These are phyloP conservation scores for Sphagnum magellanicum DNA, from an alignment of 228 moss, liverwort and hornwort genomes.

Conservation along the genomic window DNA sequence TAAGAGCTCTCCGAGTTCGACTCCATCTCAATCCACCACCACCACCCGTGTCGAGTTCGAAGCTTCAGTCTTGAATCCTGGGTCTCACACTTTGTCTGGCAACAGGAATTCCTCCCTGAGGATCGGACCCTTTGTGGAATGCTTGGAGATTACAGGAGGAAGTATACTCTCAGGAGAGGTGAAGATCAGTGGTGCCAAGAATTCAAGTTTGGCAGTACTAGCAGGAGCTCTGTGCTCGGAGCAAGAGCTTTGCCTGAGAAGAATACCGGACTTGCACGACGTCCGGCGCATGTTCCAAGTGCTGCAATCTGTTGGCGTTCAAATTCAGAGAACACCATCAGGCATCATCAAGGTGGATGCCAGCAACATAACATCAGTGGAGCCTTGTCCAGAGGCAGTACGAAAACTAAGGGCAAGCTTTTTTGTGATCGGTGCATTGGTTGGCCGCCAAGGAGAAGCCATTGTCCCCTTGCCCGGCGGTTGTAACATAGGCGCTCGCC, in stretches of 20 bases:
- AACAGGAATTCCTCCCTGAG: no score
- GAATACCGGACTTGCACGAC: conserved; percentile 86
- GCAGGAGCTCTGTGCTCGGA: conserved; percentile 79
- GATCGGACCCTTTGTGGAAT: conserved; percentile 37
- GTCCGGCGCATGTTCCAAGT: conserved; percentile 85
- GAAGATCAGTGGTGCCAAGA: conserved; percentile 78
- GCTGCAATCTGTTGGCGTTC: conserved; percentile 72
- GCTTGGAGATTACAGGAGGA: conserved; percentile 72
- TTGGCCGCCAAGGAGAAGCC: conserved; percentile 87
- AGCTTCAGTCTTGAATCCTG: no score
- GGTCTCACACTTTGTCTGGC: no score
- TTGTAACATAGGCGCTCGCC: conserved; percentile 92
- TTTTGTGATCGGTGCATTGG: conserved; percentile 80
- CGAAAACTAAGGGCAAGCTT: conserved; percentile 87
- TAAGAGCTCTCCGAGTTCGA: no score
- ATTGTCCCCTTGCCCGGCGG: conserved; percentile 89
- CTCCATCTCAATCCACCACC: no score
- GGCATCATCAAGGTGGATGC: conserved; percentile 59
- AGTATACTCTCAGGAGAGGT: conserved; percentile 67
- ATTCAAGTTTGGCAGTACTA: conserved; percentile 76
- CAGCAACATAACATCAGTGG: conserved; percentile 62
- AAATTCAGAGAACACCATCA: conserved; percentile 32
- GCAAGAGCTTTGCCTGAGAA: conserved; percentile 58
- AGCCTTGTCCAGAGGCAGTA: conserved; percentile 74
- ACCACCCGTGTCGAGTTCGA: no score